Evolutionary conservation across 2,329 filamentous ascomycete species (phyloP), one percentile per base, ranked within the genome.

Genomic region (Celoporthe dispersa): DNA sequence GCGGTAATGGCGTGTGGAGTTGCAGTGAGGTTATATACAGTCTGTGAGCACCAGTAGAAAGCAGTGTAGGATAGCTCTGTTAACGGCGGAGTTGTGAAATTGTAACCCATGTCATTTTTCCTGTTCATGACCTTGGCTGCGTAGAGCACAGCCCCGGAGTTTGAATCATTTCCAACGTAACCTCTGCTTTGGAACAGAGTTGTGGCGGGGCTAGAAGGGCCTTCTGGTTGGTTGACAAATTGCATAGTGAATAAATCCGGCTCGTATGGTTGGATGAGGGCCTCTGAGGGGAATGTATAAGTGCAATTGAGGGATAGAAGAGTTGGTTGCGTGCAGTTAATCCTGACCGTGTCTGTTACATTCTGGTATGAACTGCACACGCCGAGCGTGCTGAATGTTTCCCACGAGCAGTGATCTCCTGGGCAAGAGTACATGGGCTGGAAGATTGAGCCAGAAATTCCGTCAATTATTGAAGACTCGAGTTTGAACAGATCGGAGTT

Each of bases 311-410:
- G 25, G 22, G 53, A 28, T 25, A 4, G 16, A 25, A 25, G n/a
- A 7, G 28, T 16, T 7, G 16, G 37, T 28, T 44, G 61, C 11
- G 57, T 55, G 39, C 72, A 74, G 8, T 68, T 64, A 14, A 51
- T 25, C 8, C 51, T 59, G 2, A 61, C 35, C 14, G 22, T 28
- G 2, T 62, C 48, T 1, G 72, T 75, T 8, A 74, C 31, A 41
- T 75, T 71, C 1, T 51, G 14, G 35, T 68, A 74, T 3, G n/a
- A 53, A 8, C 57, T 39, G 51, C 74, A 76, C 2, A 75, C 51
- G 3, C 70, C 74, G 0, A 76, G 65, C 12, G 73, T 74, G 11
- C 25, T 70, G 59, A 74, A 74, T 2, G 61, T 28, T 6, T 62
- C 12, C 73, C 73, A 76, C 2, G 66, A 70, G 53, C 74, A 76